Conservation (phyloP, 2,329 filamentous ascomycete species). For the Diaporthe sp. region DNA sequence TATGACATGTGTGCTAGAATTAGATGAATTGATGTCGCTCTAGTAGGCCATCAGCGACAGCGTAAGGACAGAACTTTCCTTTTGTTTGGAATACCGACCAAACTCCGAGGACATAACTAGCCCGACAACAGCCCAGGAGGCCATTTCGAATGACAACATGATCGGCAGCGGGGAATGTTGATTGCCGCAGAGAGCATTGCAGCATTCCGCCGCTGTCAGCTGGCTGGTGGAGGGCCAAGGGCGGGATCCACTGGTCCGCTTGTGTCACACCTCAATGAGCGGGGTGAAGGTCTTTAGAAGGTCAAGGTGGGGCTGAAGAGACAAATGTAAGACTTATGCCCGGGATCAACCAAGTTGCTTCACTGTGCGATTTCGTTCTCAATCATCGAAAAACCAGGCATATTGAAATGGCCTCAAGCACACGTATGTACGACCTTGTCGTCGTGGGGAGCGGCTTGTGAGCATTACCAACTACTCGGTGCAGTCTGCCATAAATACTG, state of each 20-base stretch:
- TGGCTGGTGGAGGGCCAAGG: neutral
- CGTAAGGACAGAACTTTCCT: too few species aligned
- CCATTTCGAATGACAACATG: neutral
- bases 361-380: neutral
- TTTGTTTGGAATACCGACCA: neutral
- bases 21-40: neutral
- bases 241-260: neutral
- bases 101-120: neutral
- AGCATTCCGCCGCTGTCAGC: too few species aligned
- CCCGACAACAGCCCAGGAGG: neutral
- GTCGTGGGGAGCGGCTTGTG: conserved; percentile 27
- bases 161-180: neutral
- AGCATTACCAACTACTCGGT: neutral
- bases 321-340: neutral
- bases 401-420: neutral
- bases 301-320: neutral
- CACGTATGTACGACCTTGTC: conserved; percentile 8
- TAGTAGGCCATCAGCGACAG: neutral
- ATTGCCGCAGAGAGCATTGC: neutral
- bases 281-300: neutral
- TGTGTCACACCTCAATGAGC: neutral
- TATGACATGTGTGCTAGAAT: neutral
- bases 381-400: neutral
- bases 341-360: neutral
- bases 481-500: neutral